Base-by-base conservation (phyloP, 1,284 basidiomycete genomes). In the Rhodotorula mucilaginosa region DNA sequence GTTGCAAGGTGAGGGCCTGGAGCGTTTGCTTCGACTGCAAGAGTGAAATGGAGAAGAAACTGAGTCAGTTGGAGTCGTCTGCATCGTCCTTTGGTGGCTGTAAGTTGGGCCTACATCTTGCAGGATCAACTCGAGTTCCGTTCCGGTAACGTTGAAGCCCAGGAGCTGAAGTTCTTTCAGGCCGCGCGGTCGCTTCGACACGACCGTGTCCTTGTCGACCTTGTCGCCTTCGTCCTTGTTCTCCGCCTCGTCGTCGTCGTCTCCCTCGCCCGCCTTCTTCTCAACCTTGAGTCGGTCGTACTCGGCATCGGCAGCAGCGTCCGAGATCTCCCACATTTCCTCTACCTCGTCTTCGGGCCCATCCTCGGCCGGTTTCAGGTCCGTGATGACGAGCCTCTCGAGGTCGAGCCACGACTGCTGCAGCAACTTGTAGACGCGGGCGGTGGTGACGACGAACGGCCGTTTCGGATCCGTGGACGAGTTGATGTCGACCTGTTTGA, bases 391-490 rank as follows among this genome's bases (percentile, higher is more conserved):
- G 39, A 75, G 59, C 1, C 44, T 34, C 34, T 74, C 61, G 21
- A 74, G 67, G n/a, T 72, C 66, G 26, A 47, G 61, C 70, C 66
- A 71, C 15, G 39, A 48, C 16, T 57, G 46, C 21, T 49, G 51
- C 52, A 68, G 34, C 4, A 73, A 64, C 46, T 61, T 23, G 64
- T 61, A 58, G 34, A 75, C 10, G 21, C 71, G 69, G 3, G 73
- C 54, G 7, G 68, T 69, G 0, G 74, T 76, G 49, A 77, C 49
- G 16, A 71, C 8, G 62, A 76, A 64, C 15, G 74, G 72, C 44
- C 71, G 59, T 3, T 34, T 44, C 26, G 54, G 61, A 16, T 64
- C 62, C 10, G 65, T 51, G n/a, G 70, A 69, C 16, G 72, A 65
- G 19, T 44, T 12, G 34, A 78, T 62, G 44, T 72, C 66, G 66